Percentiles rank a stretch among this genome's conserved stretches.
These are phyloP conservation scores for Dendrothele bispora DNA, from an alignment of 768 basidiomycete species.

Conservation along the genomic window DNA sequence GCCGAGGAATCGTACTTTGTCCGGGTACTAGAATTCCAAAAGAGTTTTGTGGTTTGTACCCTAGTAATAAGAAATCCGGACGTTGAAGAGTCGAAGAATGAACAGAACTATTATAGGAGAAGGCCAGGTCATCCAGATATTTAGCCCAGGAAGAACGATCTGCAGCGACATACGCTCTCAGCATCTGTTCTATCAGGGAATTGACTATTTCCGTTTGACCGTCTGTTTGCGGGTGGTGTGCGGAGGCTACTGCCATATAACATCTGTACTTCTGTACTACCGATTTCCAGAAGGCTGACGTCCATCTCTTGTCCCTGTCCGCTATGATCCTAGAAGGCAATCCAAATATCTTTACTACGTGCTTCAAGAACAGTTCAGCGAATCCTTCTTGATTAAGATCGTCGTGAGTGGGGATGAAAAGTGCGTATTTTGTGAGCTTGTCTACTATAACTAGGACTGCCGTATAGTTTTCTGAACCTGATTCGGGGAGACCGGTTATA, in stretches of 20 bases:
- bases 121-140: constrained; percentile 23
- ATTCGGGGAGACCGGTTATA: constrained; percentile 21
- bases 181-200: constrained; percentile 25
- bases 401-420: constrained; percentile 16
- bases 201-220: constrained; percentile 33
- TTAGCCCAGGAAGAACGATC: constrained; percentile 23
- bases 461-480: constrained; percentile 15
- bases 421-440: constrained; percentile 22
- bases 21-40: constrained; percentile 3
- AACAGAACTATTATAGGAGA: constrained; percentile 28
- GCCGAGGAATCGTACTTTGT: constrained; percentile 1
- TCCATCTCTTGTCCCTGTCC: constrained; percentile 19
- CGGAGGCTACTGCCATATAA: constrained; percentile 22
- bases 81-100: constrained; percentile 23
- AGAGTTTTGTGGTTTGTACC: constrained; percentile 21
- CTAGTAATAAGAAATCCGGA: constrained; percentile 27
- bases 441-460: constrained; percentile 21
- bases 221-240: constrained; percentile 39
- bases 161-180: constrained; percentile 24
- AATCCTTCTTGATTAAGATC: constrained; percentile 19
- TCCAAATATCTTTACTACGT: constrained; percentile 19
- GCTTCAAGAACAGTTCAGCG: constrained; percentile 20
- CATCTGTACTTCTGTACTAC: constrained; percentile 16
- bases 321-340: constrained; percentile 19
- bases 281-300: constrained; percentile 25